A percentile compares a stretch with the other conserved stretches of the same genome.
Conservation (phyloP, 23 red algal species). For the Agarophyton chilense region DNA sequence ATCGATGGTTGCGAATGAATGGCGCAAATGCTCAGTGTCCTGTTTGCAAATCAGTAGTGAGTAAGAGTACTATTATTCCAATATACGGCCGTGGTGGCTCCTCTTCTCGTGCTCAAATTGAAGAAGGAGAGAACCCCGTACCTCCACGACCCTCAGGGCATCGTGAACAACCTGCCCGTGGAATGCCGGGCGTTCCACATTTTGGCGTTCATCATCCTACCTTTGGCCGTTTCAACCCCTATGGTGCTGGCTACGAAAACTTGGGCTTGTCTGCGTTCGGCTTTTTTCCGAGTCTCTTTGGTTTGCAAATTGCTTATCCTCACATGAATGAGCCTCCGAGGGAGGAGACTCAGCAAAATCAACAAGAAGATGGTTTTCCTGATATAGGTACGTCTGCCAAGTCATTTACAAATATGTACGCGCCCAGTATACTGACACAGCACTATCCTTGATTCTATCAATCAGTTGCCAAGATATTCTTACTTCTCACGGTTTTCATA, state of each 20-base stretch:
- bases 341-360: slow-evolving; percentile 37
- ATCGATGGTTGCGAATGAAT: slow-evolving; percentile 74
- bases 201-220: slow-evolving; percentile 71
- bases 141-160: slow-evolving; percentile 63
- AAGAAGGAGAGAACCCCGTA: slow-evolving; percentile 36
- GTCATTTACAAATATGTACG: background rate
- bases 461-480: slow-evolving; percentile 55
- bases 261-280: slow-evolving; percentile 62
- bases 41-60: slow-evolving; percentile 89
- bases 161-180: slow-evolving; percentile 28
- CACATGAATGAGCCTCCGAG: slow-evolving; percentile 56
- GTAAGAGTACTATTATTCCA: slow-evolving; percentile 80
- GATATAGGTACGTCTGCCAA: slow-evolving; percentile 27
- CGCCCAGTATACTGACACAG: background rate
- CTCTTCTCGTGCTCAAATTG: slow-evolving; percentile 23
- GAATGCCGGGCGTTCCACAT: slow-evolving; percentile 28
- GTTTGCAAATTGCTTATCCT: slow-evolving; percentile 87
- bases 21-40: slow-evolving; percentile 84
- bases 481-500: slow-evolving; percentile 65
- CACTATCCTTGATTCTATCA: background rate
- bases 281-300: slow-evolving; percentile 85
- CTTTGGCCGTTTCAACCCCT: slow-evolving; percentile 67
- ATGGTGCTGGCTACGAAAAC: slow-evolving; percentile 39
- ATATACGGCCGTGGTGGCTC: slow-evolving; percentile 91
- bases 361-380: slow-evolving; percentile 38